phyloP scores from a whole-genome alignment of 192 early-diverging fungal species.

The Geranomyces variabilis region DNA sequence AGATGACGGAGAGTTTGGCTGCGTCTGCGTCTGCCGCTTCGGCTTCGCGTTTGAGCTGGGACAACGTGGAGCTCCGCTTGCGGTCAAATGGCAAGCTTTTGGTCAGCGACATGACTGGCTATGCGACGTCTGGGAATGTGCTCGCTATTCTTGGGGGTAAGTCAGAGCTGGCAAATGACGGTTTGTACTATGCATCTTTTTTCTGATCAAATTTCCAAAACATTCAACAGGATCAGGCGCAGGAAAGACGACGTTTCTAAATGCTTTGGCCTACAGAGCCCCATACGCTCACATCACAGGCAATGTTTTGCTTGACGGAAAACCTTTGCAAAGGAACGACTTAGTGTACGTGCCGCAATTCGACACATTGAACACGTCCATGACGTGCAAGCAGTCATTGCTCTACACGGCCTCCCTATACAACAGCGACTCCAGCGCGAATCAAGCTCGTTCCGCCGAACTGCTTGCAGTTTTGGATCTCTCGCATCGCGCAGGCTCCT shows the following conservation, averaged over 20 bases:
- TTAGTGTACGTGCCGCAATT: neutral
- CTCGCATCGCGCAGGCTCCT: neutral
- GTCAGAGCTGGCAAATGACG: too few relatives aligned
- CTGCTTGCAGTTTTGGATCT: neutral
- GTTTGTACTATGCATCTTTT: too few relatives aligned
- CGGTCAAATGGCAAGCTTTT: neutral
- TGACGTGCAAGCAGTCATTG: neutral
- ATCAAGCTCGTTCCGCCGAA: neutral
- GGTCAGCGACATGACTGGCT: neutral
- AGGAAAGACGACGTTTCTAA: slow-evolving; percentile 1
- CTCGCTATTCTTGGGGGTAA: slow-evolving; percentile 3
- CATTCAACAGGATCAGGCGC: neutral
- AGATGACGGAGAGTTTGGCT: neutral
- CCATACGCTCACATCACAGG: neutral
- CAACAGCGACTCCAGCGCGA: neutral
- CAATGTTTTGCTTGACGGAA: neutral
- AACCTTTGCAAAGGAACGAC: neutral
- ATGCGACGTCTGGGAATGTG: neutral
- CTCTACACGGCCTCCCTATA: neutral
- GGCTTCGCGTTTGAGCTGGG: neutral
- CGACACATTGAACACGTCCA: neutral
- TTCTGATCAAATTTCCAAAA: too few relatives aligned
- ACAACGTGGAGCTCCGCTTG: neutral
- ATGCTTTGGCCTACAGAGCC: neutral
- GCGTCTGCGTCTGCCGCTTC: too few relatives aligned